Base-by-base conservation (phyloP, 2,329 filamentous ascomycete genomes). In the Coniochaeta hoffmannii region DNA sequence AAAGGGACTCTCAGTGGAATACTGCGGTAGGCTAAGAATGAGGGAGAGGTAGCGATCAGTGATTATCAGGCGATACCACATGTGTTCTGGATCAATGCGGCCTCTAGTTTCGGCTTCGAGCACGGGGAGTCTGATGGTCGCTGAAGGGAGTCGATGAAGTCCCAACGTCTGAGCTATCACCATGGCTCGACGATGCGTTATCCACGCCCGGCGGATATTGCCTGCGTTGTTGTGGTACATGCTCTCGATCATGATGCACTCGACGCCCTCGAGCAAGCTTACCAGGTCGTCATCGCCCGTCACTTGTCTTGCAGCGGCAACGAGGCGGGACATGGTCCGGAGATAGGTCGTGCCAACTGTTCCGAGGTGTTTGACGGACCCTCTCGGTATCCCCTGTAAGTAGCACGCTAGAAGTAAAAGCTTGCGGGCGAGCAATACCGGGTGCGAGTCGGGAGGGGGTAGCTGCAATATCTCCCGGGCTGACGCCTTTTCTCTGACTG, bases 41-140 rank as follows among this genome's bases (percentile, higher is more conserved):
- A 80, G 60, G 3, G 69, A 77, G 2, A 81, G 66, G 50, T 77
- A 76, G 1, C 77, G 72, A 53, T 81, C 78, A 2, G 69, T 64
- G 10, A 65, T 64, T 1, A 78, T 61, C 0, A 81, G 64, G 7
- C 73, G 73, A 53, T 71, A 75, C 77, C 76, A 80, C 58, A 78
- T 63, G 36, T 68, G 65, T 32, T 68, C 66, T 0, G 70, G 66
- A 19, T 70, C 60, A 3, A 72, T 50, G 17, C 60, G 60, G 0
- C 64, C 69, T 6, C 63, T 54, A 8, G 62, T 44, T 1, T 68
- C 63, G 26, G 63, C 70, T 6, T 63, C 53, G 15, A 59, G 44
- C 2, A 67, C 63, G 24, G 69, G 58, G 5, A 65, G 28, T 22
- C 61, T 64, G 31, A 59, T 44, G 3, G 58, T 55, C 4, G 60